phyloP scores from a whole-genome alignment of 1,139 yeast species.

The Candida tropicalis region DNA sequence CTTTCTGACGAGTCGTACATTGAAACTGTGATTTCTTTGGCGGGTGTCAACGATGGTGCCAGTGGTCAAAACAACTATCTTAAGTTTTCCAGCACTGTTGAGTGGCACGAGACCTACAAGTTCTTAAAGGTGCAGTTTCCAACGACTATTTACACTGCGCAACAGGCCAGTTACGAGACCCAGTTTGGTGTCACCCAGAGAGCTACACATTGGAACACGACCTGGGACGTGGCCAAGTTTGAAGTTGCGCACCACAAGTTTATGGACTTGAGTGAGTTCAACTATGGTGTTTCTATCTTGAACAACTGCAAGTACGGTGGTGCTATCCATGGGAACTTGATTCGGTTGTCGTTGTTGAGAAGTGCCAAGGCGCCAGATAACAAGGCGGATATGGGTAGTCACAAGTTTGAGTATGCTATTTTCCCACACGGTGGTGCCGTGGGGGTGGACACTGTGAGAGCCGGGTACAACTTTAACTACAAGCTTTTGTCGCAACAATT shows the following conservation, averaged over 20 bases:
- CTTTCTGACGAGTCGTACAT: constrained; percentile 61
- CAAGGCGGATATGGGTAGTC: constrained; percentile 90
- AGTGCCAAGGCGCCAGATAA: constrained; percentile 93
- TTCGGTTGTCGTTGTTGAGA: constrained; percentile 80
- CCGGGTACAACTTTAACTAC: constrained; percentile 82
- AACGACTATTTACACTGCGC: constrained; percentile 73
- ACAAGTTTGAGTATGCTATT: constrained; percentile 79
- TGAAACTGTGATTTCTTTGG: constrained; percentile 70
- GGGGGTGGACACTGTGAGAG: constrained; percentile 63
- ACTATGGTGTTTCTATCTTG: constrained; percentile 84
- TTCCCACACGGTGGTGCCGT: constrained; percentile 78
- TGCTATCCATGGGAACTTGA: constrained; percentile 84
- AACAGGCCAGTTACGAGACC: constrained; percentile 80
- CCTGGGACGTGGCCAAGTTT: constrained; percentile 96
- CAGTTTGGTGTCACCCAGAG: constrained; percentile 89
- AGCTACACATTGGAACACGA: constrained; percentile 91
- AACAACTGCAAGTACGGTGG: constrained; percentile 92
- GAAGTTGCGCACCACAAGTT: constrained; percentile 95
- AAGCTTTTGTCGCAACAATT: constrained; percentile 27
- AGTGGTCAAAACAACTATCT: constrained; percentile 40
- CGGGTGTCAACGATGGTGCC: constrained; percentile 44
- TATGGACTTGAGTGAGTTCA: constrained; percentile 85
- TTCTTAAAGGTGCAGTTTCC: constrained; percentile 96
- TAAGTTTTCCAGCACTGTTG: constrained; percentile 66
- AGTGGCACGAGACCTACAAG: constrained; percentile 87